Conservation (phyloP, 768 basidiomycete species). For the Suillus plorans region DNA sequence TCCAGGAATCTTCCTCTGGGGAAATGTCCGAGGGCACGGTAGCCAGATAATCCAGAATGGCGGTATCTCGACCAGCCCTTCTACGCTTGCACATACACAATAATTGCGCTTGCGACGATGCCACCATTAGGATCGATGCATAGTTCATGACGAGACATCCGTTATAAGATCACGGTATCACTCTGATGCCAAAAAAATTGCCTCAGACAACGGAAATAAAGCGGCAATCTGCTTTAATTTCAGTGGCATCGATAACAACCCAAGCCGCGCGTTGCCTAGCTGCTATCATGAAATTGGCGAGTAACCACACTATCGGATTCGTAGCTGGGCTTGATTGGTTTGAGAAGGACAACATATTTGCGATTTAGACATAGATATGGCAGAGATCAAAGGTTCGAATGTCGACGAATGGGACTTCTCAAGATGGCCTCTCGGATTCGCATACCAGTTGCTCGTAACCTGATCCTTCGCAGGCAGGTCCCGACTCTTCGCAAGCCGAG, state of each 20-base stretch:
- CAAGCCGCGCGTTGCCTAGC: background rate
- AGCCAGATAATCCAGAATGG: background rate
- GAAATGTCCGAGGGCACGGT: no score
- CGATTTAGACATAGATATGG: background rate
- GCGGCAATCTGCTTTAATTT: background rate
- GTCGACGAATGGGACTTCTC: background rate
- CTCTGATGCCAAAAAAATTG: background rate
- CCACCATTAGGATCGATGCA: background rate
- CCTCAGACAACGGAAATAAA: background rate
- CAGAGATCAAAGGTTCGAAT: background rate
- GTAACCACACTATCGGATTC: background rate
- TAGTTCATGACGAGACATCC: background rate
- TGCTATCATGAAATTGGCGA: background rate
- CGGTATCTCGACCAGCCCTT: background rate
- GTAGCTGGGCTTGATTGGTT: background rate
- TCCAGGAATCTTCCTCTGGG: no score
- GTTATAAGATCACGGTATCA: background rate
- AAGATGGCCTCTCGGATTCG: background rate
- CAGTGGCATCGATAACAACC: background rate
- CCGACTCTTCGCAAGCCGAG: background rate
- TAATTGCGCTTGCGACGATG: background rate
- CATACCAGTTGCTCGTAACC: background rate
- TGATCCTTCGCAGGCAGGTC: background rate
- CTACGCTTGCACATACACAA: background rate
- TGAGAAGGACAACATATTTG: background rate